Percentiles rank a stretch among this genome's conserved stretches.
Evolutionary conservation across 805 yeast species (phyloP).

Genomic region (Starmera caribaea): DNA sequence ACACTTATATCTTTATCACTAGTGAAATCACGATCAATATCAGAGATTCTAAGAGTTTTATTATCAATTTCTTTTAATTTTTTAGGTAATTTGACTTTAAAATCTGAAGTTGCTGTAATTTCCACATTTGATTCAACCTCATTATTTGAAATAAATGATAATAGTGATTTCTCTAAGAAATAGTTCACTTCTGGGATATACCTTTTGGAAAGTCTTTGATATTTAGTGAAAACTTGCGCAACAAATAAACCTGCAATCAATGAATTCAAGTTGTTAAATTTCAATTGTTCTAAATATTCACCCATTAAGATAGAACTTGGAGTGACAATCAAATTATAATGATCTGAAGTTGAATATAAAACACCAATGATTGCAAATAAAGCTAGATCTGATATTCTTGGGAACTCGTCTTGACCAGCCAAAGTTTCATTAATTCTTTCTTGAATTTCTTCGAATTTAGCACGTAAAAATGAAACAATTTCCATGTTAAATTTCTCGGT

Average conservation of each 20-base stretch:
- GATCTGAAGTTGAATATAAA: conserved; percentile 89
- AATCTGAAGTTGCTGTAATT: conserved; percentile 8
- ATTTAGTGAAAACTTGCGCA: conserved; percentile 54
- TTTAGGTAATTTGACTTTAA: conserved; percentile 16
- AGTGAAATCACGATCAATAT: conserved; percentile 20
- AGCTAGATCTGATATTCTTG: conserved; percentile 46
- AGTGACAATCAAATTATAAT: conserved; percentile 84
- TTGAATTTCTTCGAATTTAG: conserved; percentile 45
- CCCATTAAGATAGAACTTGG: conserved; percentile 70
- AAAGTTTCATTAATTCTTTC: conserved; percentile 29
- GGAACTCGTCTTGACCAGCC: conserved; percentile 23
- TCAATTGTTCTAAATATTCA: conserved; percentile 52
- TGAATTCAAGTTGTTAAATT: conserved; percentile 27
- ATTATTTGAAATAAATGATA: conserved; percentile 32
- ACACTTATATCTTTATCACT: conserved; percentile 13
- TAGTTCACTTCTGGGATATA: conserved; percentile 68
- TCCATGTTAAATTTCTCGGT: conserved; percentile 57
- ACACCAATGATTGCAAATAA: conserved; percentile 65
- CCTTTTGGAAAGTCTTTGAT: conserved; percentile 75
- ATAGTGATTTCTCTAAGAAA: conserved; percentile 44
- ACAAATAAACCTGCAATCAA: conserved; percentile 55
- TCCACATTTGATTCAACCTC: conserved; percentile 2
- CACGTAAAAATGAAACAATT: conserved; percentile 55
- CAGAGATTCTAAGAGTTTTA: conserved; percentile 9
- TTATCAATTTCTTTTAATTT: conserved; percentile 1